Percentiles rank a stretch among this genome's conserved stretches.
phyloP scores from a whole-genome alignment of 164 flowering plant species.

The Stephania yunnanensis region DNA sequence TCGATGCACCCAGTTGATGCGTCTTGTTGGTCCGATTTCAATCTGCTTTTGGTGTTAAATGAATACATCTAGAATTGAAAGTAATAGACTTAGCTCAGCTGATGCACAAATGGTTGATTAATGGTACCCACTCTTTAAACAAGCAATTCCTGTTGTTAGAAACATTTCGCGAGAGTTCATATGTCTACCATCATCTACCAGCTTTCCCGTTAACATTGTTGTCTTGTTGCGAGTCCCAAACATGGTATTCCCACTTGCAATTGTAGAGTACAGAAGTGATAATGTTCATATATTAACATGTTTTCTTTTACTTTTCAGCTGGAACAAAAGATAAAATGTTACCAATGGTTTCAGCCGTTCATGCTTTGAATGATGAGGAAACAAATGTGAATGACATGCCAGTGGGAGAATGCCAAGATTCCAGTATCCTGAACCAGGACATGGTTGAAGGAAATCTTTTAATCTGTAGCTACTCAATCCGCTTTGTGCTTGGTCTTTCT shows the following conservation, averaged over 20 bases:
- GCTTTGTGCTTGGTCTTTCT: slow-evolving; percentile 90
- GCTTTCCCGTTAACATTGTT: background rate
- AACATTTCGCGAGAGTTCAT: background rate
- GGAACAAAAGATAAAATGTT: slow-evolving; percentile 55
- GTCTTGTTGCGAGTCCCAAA: background rate
- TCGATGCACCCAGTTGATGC: background rate
- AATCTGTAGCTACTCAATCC: slow-evolving; percentile 91
- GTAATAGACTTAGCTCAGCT: no score
- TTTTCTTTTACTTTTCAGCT: slow-evolving; percentile 38
- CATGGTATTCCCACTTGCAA: background rate
- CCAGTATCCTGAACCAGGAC: slow-evolving; percentile 45
- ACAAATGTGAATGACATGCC: slow-evolving; percentile 49
- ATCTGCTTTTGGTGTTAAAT: background rate
- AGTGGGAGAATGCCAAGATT: slow-evolving; percentile 87
- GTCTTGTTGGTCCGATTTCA: background rate
- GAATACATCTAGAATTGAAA: no score
- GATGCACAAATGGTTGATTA: background rate
- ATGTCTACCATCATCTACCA: background rate
- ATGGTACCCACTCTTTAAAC: background rate
- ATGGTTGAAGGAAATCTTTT: slow-evolving; percentile 73
- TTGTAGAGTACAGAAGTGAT: background rate
- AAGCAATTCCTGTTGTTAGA: background rate
- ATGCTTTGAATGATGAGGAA: slow-evolving; percentile 67
- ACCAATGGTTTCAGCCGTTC: slow-evolving; percentile 64
- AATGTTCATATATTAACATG: background rate